Evolutionary conservation across 169 alveolate genomes (phyloP).

Genomic region (Perkinsus olseni): DNA sequence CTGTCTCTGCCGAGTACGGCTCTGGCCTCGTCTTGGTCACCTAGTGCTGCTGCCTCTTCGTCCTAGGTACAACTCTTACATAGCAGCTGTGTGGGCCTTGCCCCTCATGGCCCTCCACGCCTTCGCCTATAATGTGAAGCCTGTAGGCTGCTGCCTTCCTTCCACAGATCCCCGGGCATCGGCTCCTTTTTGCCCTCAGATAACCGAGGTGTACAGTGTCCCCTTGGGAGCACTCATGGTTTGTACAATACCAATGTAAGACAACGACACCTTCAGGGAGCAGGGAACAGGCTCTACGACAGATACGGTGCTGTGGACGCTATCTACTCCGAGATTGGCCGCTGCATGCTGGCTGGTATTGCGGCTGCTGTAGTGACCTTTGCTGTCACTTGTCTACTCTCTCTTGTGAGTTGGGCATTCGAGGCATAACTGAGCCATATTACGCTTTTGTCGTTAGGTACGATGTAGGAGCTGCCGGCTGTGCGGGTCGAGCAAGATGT

Average conservation of each 20-base stretch:
- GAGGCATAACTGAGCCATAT: background rate
- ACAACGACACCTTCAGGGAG: background rate
- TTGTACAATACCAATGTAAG: background rate
- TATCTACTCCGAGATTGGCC: background rate
- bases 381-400: background rate
- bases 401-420: background rate
- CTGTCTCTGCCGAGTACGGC: background rate
- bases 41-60: too few relatives aligned
- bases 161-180: background rate
- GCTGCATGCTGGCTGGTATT: background rate
- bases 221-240: background rate
- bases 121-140: background rate
- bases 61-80: background rate
- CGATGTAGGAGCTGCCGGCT: background rate
- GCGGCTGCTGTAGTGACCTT: background rate
- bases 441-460: background rate
- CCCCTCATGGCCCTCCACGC: background rate
- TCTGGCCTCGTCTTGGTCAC: background rate
- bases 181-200: background rate
- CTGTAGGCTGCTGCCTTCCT: background rate
- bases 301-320: background rate
- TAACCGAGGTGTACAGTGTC: background rate
- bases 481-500: background rate
- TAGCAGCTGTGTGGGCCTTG: background rate
- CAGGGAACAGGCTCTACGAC: background rate